These are phyloP conservation scores for Calendula officinalis DNA, from an alignment of 129 eudicot genomes.

Conservation along the genomic window DNA sequence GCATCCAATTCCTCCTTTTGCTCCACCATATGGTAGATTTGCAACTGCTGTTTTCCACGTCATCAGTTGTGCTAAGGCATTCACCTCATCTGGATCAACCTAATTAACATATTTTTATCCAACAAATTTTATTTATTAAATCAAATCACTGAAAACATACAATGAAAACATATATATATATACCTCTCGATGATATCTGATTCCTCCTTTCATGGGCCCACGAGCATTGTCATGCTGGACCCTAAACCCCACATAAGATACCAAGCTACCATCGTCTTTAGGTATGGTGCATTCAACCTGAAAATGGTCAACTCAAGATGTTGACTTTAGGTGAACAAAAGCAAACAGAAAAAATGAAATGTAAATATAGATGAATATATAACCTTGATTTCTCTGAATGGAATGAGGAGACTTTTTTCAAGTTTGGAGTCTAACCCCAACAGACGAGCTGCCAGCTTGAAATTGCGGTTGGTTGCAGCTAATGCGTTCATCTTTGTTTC, in stretches of 20 bases:
- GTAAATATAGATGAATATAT: neutral
- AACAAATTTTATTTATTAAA: too few relatives aligned
- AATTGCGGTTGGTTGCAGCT: conserved; percentile 90
- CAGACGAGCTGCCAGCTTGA: conserved; percentile 76
- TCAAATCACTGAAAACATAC: neutral
- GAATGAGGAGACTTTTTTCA: conserved; percentile 85
- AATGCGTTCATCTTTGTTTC: conserved; percentile 70
- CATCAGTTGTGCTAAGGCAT: conserved; percentile 96
- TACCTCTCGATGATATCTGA: conserved; percentile 97
- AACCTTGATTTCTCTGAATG: conserved; percentile 95
- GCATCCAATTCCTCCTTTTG: conserved; percentile 98
- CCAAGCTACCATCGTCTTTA: conserved; percentile 87
- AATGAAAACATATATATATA: neutral
- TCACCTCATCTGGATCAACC: conserved; percentile 99
- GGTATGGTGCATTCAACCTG: conserved; percentile 99
- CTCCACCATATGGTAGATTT: conserved; percentile 94
- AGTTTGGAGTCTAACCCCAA: conserved; percentile 86
- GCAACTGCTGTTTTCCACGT: conserved; percentile 99
- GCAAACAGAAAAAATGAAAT: neutral
- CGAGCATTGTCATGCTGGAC: conserved; percentile 94
- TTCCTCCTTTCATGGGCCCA: conserved; percentile 99
- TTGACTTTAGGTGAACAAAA: neutral
- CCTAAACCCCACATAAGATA: conserved; percentile 83
- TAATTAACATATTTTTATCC: conserved; percentile 19
- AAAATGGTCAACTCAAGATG: neutral